phyloP scores from a whole-genome alignment of 2,329 filamentous ascomycete species.

The Xylaria sp. region DNA sequence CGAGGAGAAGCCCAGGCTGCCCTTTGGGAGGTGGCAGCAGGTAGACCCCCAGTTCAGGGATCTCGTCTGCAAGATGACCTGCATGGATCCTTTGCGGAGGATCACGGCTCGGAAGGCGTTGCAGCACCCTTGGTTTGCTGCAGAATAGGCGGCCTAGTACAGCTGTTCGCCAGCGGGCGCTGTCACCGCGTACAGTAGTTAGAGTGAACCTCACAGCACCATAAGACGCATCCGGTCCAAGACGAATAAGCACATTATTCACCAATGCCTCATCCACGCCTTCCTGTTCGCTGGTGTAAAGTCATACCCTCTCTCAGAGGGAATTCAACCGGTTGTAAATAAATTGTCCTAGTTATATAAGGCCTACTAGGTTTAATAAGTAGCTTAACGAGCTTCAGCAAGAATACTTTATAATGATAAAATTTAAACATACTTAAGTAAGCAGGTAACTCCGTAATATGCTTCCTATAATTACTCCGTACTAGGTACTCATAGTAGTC shows the following conservation, averaged over 20 bases:
- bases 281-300: slow-evolving; percentile 20
- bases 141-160: slow-evolving; percentile 20
- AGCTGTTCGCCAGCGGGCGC: slow-evolving; percentile 20
- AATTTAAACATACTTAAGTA: background rate
- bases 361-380: slow-evolving; percentile 12
- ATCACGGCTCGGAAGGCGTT: slow-evolving; percentile 29
- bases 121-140: slow-evolving; percentile 30
- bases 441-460: too few relatives aligned
- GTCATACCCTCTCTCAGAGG: slow-evolving; percentile 12
- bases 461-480: too few relatives aligned
- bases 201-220: slow-evolving; percentile 22
- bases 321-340: slow-evolving; percentile 18
- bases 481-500: too few relatives aligned
- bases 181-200: slow-evolving; percentile 25
- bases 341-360: slow-evolving; percentile 21
- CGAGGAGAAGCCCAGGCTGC: slow-evolving; percentile 29
- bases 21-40: slow-evolving; percentile 28
- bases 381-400: too few relatives aligned
- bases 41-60: slow-evolving; percentile 31
- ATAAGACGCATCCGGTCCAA: slow-evolving; percentile 22
- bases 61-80: slow-evolving; percentile 31
- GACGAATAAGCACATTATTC: slow-evolving; percentile 25
- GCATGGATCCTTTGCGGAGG: slow-evolving; percentile 21
- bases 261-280: slow-evolving; percentile 17
- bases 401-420: too few relatives aligned